Base-by-base conservation (phyloP, 257 asterid genomes). In the Cinchona pubescens region DNA sequence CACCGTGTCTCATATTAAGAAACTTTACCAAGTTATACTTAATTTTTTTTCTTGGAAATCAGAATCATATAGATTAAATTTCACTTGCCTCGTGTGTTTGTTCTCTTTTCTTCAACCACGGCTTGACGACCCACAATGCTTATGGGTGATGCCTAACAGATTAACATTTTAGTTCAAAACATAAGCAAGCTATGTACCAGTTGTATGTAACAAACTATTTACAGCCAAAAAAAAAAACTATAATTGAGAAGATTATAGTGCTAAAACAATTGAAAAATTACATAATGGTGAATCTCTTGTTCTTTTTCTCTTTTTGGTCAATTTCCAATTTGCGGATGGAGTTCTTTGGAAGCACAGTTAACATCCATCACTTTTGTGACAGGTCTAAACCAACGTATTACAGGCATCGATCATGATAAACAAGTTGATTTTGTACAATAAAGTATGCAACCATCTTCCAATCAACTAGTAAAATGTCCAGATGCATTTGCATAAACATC, bases 101-200 rank as follows among this genome's bases (percentile, higher is more conserved):
- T 86, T 81, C 94, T 91, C 87, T 93, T 93, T 77, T 85, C 88
- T 87, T 93, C 97, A 67, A 91, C 90, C 23, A 76, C 82, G 67
- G 88, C 94, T 82, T 79, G 91, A 72, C 86, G 89, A 71, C 83
- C 87, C 13, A 88, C 93, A 37, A 91, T 85, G 71, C 76, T 79
- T n/a, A 88, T 30, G 5, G 97, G 96, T 67, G 98, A 91, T 70
- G 96, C 93, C 97, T 93, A 79, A 67, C 70, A 27, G 34, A 58
- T 23, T 66, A 18, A 49, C 3, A 25, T 62, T 34, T 48, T 27
- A n/a, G 27, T 46, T 12, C 11, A 40, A 53, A 76, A 58, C 32
- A 34, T 42, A 37, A 23, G 32, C 74, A 68, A 53, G 11, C 23
- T 53, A 5, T 6, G n/a, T n/a, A n/a, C n/a, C 21, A 5, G 0